phyloP scores from a whole-genome alignment of 169 alveolate species.

The Plasmodium fragile region DNA sequence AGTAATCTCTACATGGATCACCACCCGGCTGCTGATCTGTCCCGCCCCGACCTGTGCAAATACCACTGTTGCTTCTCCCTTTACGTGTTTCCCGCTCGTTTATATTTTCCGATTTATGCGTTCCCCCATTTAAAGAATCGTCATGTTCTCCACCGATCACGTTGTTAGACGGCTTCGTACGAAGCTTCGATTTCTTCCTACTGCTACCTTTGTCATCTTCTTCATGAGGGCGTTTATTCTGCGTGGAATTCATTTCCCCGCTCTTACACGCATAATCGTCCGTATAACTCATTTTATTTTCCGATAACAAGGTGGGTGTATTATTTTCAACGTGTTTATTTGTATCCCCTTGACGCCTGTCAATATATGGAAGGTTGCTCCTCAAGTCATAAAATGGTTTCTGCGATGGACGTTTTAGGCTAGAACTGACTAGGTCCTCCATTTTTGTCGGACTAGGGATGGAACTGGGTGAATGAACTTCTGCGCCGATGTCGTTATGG shows the following conservation, averaged over 20 bases:
- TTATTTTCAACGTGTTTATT: not conserved
- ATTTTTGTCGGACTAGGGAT: not conserved
- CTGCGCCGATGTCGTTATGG: not conserved
- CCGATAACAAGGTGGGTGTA: not conserved
- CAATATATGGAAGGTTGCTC: not conserved
- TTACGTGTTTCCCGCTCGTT: not conserved
- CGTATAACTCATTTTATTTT: not conserved
- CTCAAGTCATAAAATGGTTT: constrained; percentile 20
- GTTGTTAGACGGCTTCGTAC: not conserved
- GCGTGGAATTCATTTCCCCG: not conserved
- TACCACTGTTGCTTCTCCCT: not conserved
- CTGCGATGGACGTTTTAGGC: not conserved
- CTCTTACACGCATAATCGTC: constrained; percentile 5
- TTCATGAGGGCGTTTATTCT: not conserved
- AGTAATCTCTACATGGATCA: not conserved
- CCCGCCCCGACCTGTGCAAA: not conserved
- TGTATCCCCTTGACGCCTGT: not conserved
- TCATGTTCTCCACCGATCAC: not conserved
- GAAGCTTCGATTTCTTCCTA: not conserved
- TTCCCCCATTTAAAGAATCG: not conserved
- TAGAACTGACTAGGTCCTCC: not conserved
- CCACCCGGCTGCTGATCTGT: not conserved
- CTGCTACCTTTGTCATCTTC: not conserved
- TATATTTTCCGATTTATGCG: not conserved
- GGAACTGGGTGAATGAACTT: not conserved